Percentiles rank a stretch among this genome's conserved stretches.
phyloP scores from a whole-genome alignment of 306 rosid genomes.

The Castanopsis chinensis region DNA sequence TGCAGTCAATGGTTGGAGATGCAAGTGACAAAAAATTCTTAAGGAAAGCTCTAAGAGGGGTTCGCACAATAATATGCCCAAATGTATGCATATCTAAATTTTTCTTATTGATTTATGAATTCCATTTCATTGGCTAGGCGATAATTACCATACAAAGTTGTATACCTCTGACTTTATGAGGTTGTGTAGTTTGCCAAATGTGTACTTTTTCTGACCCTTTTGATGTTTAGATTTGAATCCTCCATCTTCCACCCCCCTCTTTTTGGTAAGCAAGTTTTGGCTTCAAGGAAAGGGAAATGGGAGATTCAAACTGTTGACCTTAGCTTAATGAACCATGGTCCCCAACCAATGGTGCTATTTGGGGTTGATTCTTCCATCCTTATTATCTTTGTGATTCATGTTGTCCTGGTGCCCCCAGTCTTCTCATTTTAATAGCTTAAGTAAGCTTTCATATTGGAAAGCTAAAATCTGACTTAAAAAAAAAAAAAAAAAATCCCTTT shows the following conservation, averaged over 20 bases:
- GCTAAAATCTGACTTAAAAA: neutral
- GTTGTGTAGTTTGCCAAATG: neutral
- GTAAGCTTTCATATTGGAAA: neutral
- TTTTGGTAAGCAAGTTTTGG: too few species aligned
- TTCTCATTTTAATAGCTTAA: neutral
- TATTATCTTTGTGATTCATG: neutral
- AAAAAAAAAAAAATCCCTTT: neutral
- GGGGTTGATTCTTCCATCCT: neutral
- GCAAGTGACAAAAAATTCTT: conserved; percentile 57
- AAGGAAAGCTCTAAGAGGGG: conserved; percentile 76
- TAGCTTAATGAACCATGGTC: too few species aligned
- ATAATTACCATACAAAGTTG: neutral
- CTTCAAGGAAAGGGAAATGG: too few species aligned
- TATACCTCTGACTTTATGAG: neutral
- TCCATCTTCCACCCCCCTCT: neutral
- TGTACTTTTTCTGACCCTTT: neutral
- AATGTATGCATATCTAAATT: conserved; percentile 49
- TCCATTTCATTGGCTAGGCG: neutral
- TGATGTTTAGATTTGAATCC: neutral
- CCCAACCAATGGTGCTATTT: too few species aligned
- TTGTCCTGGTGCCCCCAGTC: neutral
- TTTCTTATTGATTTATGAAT: neutral
- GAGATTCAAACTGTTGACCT: too few species aligned
- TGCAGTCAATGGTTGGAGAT: conserved; percentile 76
- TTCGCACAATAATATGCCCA: conserved; percentile 82